Percentiles rank a stretch among this genome's conserved stretches.
Evolutionary conservation across 1,139 yeast genomes (phyloP).

Genomic region (Geotrichum siamense): DNA sequence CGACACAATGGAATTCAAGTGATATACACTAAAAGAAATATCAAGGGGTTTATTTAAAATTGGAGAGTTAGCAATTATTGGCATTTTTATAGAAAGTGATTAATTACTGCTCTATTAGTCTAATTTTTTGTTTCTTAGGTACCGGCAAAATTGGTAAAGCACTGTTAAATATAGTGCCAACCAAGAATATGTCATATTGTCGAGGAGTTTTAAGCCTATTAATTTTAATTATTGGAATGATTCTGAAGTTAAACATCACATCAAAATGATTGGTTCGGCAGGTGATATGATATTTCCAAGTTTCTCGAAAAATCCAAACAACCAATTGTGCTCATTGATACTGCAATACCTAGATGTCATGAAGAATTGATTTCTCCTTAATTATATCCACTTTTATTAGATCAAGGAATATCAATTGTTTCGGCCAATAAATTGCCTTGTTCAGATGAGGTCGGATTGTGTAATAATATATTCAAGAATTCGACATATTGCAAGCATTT

Average conservation of each 20-base stretch:
- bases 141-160: conserved; percentile 95
- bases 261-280: conserved; percentile 46
- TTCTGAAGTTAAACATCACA: conserved; percentile 15
- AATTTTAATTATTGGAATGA: conserved; percentile 50
- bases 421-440: conserved; percentile 98
- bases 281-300: conserved; percentile 53
- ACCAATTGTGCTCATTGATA: conserved; percentile 85
- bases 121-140: conserved; percentile 36
- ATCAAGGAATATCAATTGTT: conserved; percentile 81
- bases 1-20: conserved; percentile 3
- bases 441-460: conserved; percentile 62
- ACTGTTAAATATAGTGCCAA: conserved; percentile 59
- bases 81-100: conserved; percentile 33
- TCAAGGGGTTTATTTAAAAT: conserved; percentile 42
- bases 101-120: background rate
- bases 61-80: conserved; percentile 75
- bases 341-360: conserved; percentile 65
- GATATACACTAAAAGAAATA: conserved; percentile 2
- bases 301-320: conserved; percentile 58
- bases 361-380: conserved; percentile 47
- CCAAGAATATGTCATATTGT: conserved; percentile 56
- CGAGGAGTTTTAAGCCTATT: conserved; percentile 63
- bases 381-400: conserved; percentile 64
- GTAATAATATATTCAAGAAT: conserved; percentile 64
- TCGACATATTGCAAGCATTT: too few relatives aligned